Base-by-base conservation (phyloP, 352 stramenopile genomes). In the Phytophthora podocarpi region DNA sequence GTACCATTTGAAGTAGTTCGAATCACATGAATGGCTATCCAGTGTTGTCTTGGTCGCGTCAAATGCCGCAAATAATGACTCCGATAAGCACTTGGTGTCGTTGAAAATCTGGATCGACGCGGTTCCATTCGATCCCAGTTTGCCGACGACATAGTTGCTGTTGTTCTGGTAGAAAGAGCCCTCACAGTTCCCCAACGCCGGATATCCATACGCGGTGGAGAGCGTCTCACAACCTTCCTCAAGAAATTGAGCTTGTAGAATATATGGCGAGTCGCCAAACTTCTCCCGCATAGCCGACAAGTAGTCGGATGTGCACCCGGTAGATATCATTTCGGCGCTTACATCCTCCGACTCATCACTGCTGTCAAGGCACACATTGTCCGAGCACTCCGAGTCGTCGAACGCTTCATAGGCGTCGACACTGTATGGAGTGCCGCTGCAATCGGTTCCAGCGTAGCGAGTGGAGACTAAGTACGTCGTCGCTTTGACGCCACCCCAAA, bases 181-280 rank as follows among this genome's bases (percentile, higher is more conserved):
- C 27, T 58, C 50, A 34, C 37, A 58, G 23, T 58, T 58, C 3
- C 50, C 50, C 2, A 31, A 26, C 12, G 50, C 50, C 26, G 50
- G 39, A 10, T 30, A 31, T 5, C 37, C 51, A 15, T 48, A 48
- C 1, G 30, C 40, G 15, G 26, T 12, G 1, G 5, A 27, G 37
- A 59, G 39, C 2, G 20, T 43, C 15, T n/a, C n/a, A 32, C 57
- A 66, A 24, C 39, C 16, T 40, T 30, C 11, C 0, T 59, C 31
- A 8, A 27, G 4, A 40, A 31, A 57, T 1, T 24, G 6, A 2
- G 31, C 27, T 6, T 47, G 27, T 5, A 66, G 27, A 11, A 59
- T 32, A 40, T 59, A 66, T 16, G 46, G 46, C 7, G 37, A 52
- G n/a, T 37, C 43, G 12, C 30, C 39, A 34, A 64, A 59, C 13